Evolutionary conservation across 352 stramenopile species (phyloP).

Genomic region (Saprolegnia diclina): DNA sequence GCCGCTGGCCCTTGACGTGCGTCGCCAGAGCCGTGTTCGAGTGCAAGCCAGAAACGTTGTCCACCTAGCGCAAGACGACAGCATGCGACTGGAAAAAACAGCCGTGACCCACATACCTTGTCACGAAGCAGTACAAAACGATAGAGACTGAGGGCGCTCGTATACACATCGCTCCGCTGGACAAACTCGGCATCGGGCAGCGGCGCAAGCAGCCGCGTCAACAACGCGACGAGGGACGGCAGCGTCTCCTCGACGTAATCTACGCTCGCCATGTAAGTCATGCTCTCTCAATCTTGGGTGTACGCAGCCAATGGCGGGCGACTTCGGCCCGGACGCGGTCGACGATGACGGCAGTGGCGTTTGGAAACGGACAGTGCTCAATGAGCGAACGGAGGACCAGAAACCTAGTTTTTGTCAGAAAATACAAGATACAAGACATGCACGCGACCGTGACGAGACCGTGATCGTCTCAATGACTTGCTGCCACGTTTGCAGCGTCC

Average conservation of each 20-base stretch:
- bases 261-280: background rate
- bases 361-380: constrained; percentile 12
- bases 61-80: background rate
- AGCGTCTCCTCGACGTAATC: background rate
- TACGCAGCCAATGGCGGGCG: constrained; percentile 1
- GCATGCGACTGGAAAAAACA: background rate
- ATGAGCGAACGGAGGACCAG: background rate
- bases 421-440: background rate
- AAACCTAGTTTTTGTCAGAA: background rate
- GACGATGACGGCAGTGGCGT: constrained; percentile 15
- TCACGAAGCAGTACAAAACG: constrained; percentile 22
- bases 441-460: background rate
- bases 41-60: background rate
- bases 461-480: constrained; percentile 7
- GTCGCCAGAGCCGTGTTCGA: background rate
- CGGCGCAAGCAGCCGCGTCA: constrained; percentile 3
- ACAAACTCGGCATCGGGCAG: constrained; percentile 14
- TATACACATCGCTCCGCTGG: constrained; percentile 3
- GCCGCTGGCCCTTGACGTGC: background rate
- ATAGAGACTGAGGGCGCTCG: constrained; percentile 14
- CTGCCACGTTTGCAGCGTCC: background rate
- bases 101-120: background rate
- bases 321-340: constrained; percentile 18
- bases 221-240: background rate
- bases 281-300: background rate